A percentile compares a stretch with the other conserved stretches of the same genome.
Conservation (phyloP, 164 flowering plant genomes). For the Berberis vulgaris region DNA sequence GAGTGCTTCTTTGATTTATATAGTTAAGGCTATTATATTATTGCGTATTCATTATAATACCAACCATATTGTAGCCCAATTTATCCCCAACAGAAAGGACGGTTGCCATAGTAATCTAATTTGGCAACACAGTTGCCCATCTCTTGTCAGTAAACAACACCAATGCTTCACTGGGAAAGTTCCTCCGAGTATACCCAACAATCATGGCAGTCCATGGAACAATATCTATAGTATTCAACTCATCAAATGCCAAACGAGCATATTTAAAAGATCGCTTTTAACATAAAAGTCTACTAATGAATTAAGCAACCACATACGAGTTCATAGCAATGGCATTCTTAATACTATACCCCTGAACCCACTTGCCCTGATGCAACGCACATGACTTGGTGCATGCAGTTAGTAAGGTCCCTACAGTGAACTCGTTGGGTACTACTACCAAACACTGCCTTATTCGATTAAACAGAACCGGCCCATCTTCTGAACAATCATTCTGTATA, state of each 20-base stretch:
- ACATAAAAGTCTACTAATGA: conserved; percentile 1
- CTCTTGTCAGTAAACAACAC: not conserved
- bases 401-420: conserved; percentile 2
- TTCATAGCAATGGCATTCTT: not conserved
- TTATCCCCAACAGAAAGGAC: not conserved
- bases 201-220: conserved; percentile 4
- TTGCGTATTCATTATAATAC: too few species aligned
- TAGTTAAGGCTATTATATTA: too few species aligned
- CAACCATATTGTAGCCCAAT: too few species aligned
- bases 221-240: not conserved
- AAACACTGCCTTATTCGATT: not conserved
- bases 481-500: conserved; percentile 1
- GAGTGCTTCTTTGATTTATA: too few species aligned
- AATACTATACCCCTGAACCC: not conserved
- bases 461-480: not conserved
- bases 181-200: conserved; percentile 1
- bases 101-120: conserved; percentile 1
- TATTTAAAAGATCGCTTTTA: not conserved
- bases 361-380: conserved; percentile 4
- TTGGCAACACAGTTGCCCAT: not conserved
- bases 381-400: not conserved
- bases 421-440: not conserved
- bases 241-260: conserved; percentile 2
- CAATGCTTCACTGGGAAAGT: not conserved
- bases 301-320: not conserved